Evolutionary conservation across 768 basidiomycete genomes (phyloP).

Genomic region (Leccinum rimulosum): DNA sequence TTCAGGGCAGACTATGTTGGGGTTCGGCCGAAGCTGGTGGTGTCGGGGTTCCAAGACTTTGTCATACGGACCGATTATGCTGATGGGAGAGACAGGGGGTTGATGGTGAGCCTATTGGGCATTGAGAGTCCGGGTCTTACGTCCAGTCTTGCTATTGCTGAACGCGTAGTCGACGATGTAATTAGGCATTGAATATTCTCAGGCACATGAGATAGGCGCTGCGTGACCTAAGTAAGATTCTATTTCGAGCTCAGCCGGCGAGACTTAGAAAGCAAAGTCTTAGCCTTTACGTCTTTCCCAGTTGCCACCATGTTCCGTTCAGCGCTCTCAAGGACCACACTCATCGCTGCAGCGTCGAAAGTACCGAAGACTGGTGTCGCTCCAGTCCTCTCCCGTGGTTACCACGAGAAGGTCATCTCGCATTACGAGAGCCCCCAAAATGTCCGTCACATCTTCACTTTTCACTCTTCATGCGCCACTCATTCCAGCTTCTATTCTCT

Average conservation of each 20-base stretch:
- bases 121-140: slow-evolving; percentile 95
- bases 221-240: not conserved
- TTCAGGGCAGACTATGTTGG: slow-evolving; percentile 83
- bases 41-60: slow-evolving; percentile 87
- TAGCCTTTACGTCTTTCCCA: slow-evolving; percentile 21
- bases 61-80: slow-evolving; percentile 65
- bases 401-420: slow-evolving; percentile 96
- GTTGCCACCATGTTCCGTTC: slow-evolving; percentile 67
- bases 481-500: slow-evolving; percentile 30
- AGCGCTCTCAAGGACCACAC: slow-evolving; percentile 49
- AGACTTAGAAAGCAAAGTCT: slow-evolving; percentile 7
- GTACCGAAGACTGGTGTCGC: slow-evolving; percentile 39
- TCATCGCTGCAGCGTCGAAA: slow-evolving; percentile 44
- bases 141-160: slow-evolving; percentile 81
- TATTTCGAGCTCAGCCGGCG: slow-evolving; percentile 24
- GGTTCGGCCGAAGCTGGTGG: slow-evolving; percentile 83
- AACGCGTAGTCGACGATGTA: slow-evolving; percentile 69
- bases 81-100: slow-evolving; percentile 28
- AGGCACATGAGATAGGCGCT: not conserved
- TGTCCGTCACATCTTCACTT: slow-evolving; percentile 50
- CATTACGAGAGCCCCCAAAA: slow-evolving; percentile 98
- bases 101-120: slow-evolving; percentile 81
- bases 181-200: not conserved
- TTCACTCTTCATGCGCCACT: slow-evolving; percentile 47
- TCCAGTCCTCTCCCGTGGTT: slow-evolving; percentile 63